Conservation (phyloP, 768 basidiomycete species). For the Lactarius pseudohatsudake region DNA sequence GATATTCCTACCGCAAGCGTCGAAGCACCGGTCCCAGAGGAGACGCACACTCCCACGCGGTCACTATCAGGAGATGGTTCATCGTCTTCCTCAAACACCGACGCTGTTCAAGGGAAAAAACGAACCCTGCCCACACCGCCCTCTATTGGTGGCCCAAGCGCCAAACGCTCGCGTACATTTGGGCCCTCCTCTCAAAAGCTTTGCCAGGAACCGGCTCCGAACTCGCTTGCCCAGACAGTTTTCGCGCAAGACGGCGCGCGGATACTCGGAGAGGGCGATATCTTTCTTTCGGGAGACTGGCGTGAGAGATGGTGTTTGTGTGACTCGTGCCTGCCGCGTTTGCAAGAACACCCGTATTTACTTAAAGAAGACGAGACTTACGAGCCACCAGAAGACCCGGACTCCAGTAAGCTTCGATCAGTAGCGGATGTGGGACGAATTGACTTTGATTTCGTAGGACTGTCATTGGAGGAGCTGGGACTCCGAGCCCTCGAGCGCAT, state of each 20-base stretch:
- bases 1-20: not conserved
- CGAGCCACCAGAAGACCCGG: slow-evolving; percentile 84
- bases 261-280: slow-evolving; percentile 59
- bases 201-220: slow-evolving; percentile 60
- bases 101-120: slow-evolving; percentile 39
- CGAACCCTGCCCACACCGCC: slow-evolving; percentile 39
- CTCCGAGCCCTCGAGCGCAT: slow-evolving; percentile 71
- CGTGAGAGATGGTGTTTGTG: slow-evolving; percentile 82
- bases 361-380: slow-evolving; percentile 81
- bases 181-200: slow-evolving; percentile 34
- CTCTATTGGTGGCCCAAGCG: slow-evolving; percentile 37
- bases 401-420: slow-evolving; percentile 57
- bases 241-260: slow-evolving; percentile 36
- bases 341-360: slow-evolving; percentile 58
- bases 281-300: slow-evolving; percentile 74
- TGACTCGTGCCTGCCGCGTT: slow-evolving; percentile 54
- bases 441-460: slow-evolving; percentile 41
- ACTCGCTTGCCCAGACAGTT: slow-evolving; percentile 47
- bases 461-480: slow-evolving; percentile 82
- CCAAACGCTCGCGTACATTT: slow-evolving; percentile 48
- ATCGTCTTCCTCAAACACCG: not conserved
- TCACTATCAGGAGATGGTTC: not conserved
- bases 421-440: not conserved
- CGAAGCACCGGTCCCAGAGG: not conserved
- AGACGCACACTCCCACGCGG: not conserved